Conservation (phyloP, 768 basidiomycete genomes). For the Rhodotorula paludigena region DNA sequence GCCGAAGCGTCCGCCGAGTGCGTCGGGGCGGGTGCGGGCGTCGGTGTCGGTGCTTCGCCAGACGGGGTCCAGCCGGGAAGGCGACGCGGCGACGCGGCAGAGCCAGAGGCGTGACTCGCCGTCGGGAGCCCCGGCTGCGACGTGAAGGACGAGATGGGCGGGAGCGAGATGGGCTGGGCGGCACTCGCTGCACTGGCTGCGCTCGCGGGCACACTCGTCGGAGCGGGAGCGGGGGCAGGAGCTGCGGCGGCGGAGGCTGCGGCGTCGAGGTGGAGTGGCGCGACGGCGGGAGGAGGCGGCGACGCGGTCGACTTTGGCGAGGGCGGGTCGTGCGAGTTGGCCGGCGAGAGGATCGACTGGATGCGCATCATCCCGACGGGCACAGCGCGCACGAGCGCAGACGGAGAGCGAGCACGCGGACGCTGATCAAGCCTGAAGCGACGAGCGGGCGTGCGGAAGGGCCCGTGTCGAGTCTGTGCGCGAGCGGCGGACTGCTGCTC, state of each 20-base stretch:
- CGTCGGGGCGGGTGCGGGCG: neutral
- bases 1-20: conserved; percentile 18
- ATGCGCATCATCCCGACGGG: conserved; percentile 14
- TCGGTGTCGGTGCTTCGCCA: neutral
- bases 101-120: no score
- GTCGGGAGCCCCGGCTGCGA: neutral
- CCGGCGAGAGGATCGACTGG: conserved; percentile 15
- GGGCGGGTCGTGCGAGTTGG: neutral
- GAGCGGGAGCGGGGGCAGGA: neutral
- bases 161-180: conserved; percentile 20
- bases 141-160: conserved; percentile 22
- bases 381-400: no score
- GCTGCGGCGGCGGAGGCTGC: neutral
- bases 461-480: no score
- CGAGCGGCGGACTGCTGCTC: no score
- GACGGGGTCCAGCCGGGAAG: neutral
- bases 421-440: neutral
- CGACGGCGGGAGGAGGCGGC: neutral
- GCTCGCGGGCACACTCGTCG: neutral
- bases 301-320: neutral
- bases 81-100: neutral
- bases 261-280: no score
- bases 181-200: neutral
- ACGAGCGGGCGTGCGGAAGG: no score
- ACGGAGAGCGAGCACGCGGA: no score